phyloP scores from a whole-genome alignment of 768 basidiomycete species.

The Russula vinacea region DNA sequence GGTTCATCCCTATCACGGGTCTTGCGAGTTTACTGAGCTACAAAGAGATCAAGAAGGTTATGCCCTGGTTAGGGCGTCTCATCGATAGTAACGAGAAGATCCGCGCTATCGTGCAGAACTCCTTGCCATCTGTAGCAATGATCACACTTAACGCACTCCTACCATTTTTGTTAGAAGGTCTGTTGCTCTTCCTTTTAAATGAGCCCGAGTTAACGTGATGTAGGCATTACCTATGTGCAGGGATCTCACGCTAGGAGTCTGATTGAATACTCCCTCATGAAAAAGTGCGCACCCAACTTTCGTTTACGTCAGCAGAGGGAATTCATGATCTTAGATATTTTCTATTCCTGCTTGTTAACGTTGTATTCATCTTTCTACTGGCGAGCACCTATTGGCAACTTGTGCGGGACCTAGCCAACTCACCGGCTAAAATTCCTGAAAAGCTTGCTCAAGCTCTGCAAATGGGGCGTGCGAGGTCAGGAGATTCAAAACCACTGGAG shows the following conservation, averaged over 20 bases:
- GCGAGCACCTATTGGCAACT: constrained; percentile 92
- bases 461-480: constrained; percentile 66
- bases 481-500: constrained; percentile 22
- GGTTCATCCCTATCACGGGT: constrained; percentile 87
- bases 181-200: neutral
- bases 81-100: constrained; percentile 81
- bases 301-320: constrained; percentile 8
- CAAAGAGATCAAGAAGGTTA: constrained; percentile 84
- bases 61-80: constrained; percentile 82
- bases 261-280: constrained; percentile 89
- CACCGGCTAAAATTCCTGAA: constrained; percentile 90
- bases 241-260: constrained; percentile 87
- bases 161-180: constrained; percentile 88
- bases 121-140: constrained; percentile 86
- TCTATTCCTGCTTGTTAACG: constrained; percentile 86
- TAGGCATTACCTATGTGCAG: constrained; percentile 81
- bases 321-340: constrained; percentile 64
- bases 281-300: constrained; percentile 59
- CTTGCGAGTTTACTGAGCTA: constrained; percentile 88
- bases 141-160: constrained; percentile 84
- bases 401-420: constrained; percentile 86
- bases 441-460: constrained; percentile 84
- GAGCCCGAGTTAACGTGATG: constrained; percentile 10
- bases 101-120: constrained; percentile 89
- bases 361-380: constrained; percentile 90